Evolutionary conservation across 2,329 filamentous ascomycete genomes (phyloP), one percentile per base, ranked within the genome.

Genomic region (Hypoxylon sp.): DNA sequence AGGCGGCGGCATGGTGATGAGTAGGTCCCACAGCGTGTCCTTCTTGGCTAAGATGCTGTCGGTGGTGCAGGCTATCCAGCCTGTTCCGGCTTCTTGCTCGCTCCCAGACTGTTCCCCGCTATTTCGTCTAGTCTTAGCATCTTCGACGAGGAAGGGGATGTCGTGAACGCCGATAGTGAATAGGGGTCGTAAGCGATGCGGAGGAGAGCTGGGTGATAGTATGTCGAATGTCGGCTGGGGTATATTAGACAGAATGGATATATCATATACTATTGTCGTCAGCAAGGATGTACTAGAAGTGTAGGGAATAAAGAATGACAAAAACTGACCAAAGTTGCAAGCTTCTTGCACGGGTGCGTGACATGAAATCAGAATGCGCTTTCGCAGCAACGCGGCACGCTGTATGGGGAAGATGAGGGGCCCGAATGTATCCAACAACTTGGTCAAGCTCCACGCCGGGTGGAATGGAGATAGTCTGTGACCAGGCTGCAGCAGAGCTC

Each of bases 31-130:
- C 2, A 99, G 85, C 1, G 91, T 86, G 52, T 89, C 87, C 79
- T 98, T 98, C 77, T 92, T 91, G 48, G 88, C 89, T 13, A 99
- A 84, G 61, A 99, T 95, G 73, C 91, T 94, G 79, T 99, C 95
- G 1, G 94, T 98, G 2, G 94, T 97, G 77, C 94, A 97, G 11
- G 94, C 95, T 62, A 97, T 89, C 93, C 94, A 99, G 39, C 93
- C 91, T 13, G 84, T 79, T 30, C 83, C 83, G 22, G 79, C 75
- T 43, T 87, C 83, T 22, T 82, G 84, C 44, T 79, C 75, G 43
- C 71, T 73, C 32, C 76, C 73, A 6, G 69, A 64, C n/a, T 74
- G 19, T 5, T 65, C 47, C 41, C 63, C 58, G 73, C 66, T 72
- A 76, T 73, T 79, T 81, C 49, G 77, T 78, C 49, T 54, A 1